Base-by-base conservation (phyloP, 768 basidiomycete genomes). In the Podaxis sp. region DNA sequence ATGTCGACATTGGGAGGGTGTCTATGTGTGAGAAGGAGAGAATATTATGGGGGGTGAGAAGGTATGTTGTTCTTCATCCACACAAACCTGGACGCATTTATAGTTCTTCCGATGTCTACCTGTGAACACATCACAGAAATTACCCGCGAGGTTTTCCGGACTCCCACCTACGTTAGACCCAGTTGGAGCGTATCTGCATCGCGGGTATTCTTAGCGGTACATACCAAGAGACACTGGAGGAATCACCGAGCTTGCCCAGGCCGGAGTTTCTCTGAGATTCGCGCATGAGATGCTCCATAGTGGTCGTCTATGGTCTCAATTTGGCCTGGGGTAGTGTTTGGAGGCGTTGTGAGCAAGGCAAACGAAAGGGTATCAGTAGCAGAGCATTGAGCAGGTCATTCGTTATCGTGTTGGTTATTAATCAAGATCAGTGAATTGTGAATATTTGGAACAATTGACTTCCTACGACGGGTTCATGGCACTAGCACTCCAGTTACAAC, bases 31-130 rank as follows among this genome's bases (percentile, higher is more conserved):
- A 44, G 52, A n/a, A 36, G 50, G 17, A 38, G 26, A 24, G 59
- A 33, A 20, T 17, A 24, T 17, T 8, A 40, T 20, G 48, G 56
- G 26, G 44, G 64, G 10, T 67, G 61, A 66, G 68, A 72, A 48
- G 62, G 54, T 40, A 49, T 12, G 30, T 53, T 57, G 58, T 48
- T 38, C 26, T 24, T 50, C 12, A 24, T 5, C 41, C 41, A 44
- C 15, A 7, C 7, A 5, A 20, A 44, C 41, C 22, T 50, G 49
- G 22, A 13, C 26, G 10, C 22, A 50, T 50, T 50, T 50, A 50
- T 50, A 50, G 22, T 22, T 3, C 49, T 22, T 13, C 12, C 15
- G 44, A 46, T 46, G 20, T 17, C 44, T 46, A 8, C 44, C 44
- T 46, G 44, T 46, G 44, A 46, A 46, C 44, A 46, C 17, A 46